Percentiles rank a stretch among this genome's conserved stretches.
Evolutionary conservation across 1,284 basidiomycete genomes (phyloP).

Genomic region (Neolentinus lepideus): DNA sequence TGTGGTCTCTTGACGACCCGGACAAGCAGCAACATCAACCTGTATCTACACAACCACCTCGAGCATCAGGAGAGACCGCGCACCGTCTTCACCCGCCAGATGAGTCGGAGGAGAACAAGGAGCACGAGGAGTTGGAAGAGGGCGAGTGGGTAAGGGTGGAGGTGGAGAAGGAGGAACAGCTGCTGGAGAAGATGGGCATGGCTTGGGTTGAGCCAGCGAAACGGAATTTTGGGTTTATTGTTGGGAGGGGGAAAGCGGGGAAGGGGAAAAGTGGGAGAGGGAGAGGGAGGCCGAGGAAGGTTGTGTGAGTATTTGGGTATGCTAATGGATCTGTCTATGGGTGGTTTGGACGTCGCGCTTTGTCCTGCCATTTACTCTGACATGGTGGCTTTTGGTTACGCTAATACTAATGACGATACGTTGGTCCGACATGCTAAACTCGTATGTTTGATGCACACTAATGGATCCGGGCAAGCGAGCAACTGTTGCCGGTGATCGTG

Average conservation of each 20-base stretch:
- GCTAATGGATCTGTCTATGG: too few relatives aligned
- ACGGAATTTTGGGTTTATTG: conserved; percentile 18
- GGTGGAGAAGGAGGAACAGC: conserved; percentile 15
- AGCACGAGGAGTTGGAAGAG: background rate
- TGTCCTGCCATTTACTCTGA: background rate
- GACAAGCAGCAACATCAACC: too few relatives aligned
- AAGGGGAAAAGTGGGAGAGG: background rate
- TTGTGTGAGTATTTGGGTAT: background rate
- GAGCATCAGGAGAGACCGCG: too few relatives aligned
- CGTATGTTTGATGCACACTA: too few relatives aligned
- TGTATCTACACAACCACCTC: too few relatives aligned
- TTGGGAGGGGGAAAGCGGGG: background rate
- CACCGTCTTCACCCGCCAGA: too few relatives aligned
- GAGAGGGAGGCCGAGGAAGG: background rate
- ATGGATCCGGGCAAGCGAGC: too few relatives aligned
- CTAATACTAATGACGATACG: too few relatives aligned
- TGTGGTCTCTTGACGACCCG: conserved; percentile 2
- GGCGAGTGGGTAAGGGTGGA: conserved; percentile 19
- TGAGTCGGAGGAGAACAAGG: too few relatives aligned
- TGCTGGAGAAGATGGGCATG: conserved; percentile 17
- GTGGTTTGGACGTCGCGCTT: background rate
- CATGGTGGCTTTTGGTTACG: too few relatives aligned
- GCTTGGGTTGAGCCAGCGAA: conserved; percentile 16
- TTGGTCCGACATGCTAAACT: too few relatives aligned
- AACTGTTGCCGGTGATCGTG: too few relatives aligned